Evolutionary conservation across 257 asterid species (phyloP), one percentile per base, ranked within the genome.

Genomic region (Salvia hispanica): DNA sequence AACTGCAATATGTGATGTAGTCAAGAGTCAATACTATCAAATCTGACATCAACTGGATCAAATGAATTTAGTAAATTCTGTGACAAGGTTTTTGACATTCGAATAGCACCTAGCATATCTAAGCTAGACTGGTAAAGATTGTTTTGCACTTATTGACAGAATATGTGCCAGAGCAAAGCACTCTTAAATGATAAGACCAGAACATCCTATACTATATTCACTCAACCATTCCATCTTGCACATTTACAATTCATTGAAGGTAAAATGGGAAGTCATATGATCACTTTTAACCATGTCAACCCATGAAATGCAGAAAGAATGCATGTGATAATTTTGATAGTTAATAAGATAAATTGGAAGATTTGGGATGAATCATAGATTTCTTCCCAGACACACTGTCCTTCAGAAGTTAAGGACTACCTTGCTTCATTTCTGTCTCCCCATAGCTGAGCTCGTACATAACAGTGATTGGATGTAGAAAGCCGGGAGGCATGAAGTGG

Each of bases 371-470:
- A 46, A 43, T 59, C 53, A 46, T 50, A 64, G 47, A 43, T 16
- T 69, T 34, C 43, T 12, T 52, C 58, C 62, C n/a, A 34, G 45
- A 12, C 63, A 66, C 48, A 34, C 39, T 54, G 33, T 13, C 11
- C 28, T 31, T 52, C 34, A 52, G 36, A 71, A 64, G 72, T 64
- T 56, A 58, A 62, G 67, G 52, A 46, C 56, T 80, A 94, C 97
- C 97, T 94, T 94, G 99, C 85, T 88, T 81, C 83, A 85, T 79
- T 80, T 90, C 96, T 72, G 89, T 82, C 85, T 94, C 99, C 77
- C 97, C 96, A 25, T 90, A 91, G 78, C 90, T 85, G 73, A 85
- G 95, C 71, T 90, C 99, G 77, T 91, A 94, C 18, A 82, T 47
- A 68, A 80, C 86, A 46, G 95, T 86, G 72, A 91, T 67, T 28